Percentiles rank a stretch among this genome's conserved stretches.
phyloP scores from a whole-genome alignment of 1,139 yeast species.

The Debaryomyces nepalensis region DNA sequence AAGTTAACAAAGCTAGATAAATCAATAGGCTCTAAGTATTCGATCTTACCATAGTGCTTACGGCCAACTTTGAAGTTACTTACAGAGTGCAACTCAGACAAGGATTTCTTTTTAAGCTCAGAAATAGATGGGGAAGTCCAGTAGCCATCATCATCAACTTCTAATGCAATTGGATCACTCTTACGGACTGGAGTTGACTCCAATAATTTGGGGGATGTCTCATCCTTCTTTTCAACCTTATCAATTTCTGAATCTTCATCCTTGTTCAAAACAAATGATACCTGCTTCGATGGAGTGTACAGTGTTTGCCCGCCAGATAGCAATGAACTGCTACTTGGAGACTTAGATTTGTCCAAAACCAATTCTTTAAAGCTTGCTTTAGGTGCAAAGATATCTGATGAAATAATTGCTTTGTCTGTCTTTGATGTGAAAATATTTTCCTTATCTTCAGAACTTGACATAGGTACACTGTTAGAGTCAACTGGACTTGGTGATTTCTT shows the following conservation, averaged over 20 bases:
- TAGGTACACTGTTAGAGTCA: constrained; percentile 3
- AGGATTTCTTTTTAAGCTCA: constrained; percentile 60
- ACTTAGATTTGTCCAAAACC: constrained; percentile 52
- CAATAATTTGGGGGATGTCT: constrained; percentile 18
- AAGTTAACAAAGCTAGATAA: constrained; percentile 65
- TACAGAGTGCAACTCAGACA: constrained; percentile 69
- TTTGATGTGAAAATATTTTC: constrained; percentile 32
- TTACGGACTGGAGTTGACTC: constrained; percentile 15
- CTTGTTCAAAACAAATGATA: constrained; percentile 37
- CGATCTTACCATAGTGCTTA: constrained; percentile 73
- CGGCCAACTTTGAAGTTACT: constrained; percentile 77
- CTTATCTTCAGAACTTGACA: constrained; percentile 16
- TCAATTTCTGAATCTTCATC: constrained; percentile 15
- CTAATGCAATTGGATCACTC: constrained; percentile 38
- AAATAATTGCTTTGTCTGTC: constrained; percentile 69
- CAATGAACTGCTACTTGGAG: constrained; percentile 16
- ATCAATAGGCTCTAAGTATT: constrained; percentile 83
- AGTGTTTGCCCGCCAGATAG: constrained; percentile 14
- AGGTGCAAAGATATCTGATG: constrained; percentile 76
- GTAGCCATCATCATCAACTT: constrained; percentile 66
- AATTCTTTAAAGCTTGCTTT: constrained; percentile 60
- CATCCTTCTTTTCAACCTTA: constrained; percentile 10
- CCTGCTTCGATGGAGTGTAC: constrained; percentile 33
- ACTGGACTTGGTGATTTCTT: constrained; percentile 14
- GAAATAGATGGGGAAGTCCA: constrained; percentile 83